Evolutionary conservation across 345 rosid genomes (phyloP), one percentile per base, ranked within the genome.

Genomic region (Excoecaria cochinchinensis): DNA sequence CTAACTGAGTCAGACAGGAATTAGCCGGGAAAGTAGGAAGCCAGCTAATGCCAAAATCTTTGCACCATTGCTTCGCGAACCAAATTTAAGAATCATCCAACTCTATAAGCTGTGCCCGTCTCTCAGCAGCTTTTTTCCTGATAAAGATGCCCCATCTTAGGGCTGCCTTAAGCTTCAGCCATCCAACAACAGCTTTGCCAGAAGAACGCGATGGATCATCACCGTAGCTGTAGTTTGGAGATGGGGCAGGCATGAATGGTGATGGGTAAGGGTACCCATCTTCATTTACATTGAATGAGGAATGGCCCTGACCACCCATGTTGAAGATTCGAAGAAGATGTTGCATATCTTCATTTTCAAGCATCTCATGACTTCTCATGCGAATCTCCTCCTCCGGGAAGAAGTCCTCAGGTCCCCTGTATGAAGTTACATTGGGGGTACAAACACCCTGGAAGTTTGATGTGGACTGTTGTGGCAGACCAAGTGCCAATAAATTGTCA

Each of bases 371-470:
- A 38, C 80, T 80, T 63, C 80, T 76, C 77, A 68, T 52, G 1
- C 77, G 77, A 72, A 80, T 72, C 24, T 80, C 83, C 31, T 76
- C 83, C 66, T 76, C 83, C 0, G 59, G 40, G 38, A 72, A 69
- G 44, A 73, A 73, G 39, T 76, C 83, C 58, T 80, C 83, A 3
- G 74, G 25, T 67, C 74, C 80, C 24, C 80, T 77, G 25, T 78
- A 82, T 53, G 90, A 79, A 22, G 79, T 78, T 42, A 81, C 70
- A 76, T 78, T 90, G 0, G 90, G 84, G 36, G 89, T 65, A 68
- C 84, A 82, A 19, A 71, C 73, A 75, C 64, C 71, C 53, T 88
- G 88, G 40, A 86, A 75, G 74, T 81, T 84, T 17, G 87, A 31
- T 14, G 84, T 70, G 1, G 88, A 79, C 56, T 83, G 61, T 50